Conservation (phyloP, 305 asterid species). For the Salvia sclarea region DNA sequence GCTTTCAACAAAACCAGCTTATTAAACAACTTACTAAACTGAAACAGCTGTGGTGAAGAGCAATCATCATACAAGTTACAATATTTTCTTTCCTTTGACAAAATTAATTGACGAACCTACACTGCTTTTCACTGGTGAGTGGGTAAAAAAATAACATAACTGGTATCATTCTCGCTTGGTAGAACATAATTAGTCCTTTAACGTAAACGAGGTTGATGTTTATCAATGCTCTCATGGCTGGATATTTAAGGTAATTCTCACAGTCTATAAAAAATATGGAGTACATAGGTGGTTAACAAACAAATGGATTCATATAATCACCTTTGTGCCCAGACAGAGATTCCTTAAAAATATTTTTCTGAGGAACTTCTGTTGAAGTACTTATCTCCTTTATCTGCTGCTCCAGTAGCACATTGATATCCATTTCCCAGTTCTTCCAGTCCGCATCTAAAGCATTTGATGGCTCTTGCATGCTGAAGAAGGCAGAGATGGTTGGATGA, state of each 20-base stretch:
- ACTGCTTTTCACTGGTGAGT: neutral
- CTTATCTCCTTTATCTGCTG: constrained; percentile 52
- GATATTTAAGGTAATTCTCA: constrained; percentile 17
- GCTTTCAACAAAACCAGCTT: constrained; percentile 12
- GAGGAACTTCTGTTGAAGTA: constrained; percentile 38
- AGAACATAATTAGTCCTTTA: constrained; percentile 12
- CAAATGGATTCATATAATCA: constrained; percentile 30
- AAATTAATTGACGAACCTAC: constrained; percentile 1
- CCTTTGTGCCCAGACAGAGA: constrained; percentile 38
- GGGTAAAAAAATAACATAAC: neutral
- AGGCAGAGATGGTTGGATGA: constrained; percentile 60
- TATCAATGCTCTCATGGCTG: constrained; percentile 22
- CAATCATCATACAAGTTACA: constrained; percentile 17
- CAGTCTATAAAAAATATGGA: neutral
- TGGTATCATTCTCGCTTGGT: neutral
- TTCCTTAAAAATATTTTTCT: constrained; percentile 25
- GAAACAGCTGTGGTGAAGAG: neutral
- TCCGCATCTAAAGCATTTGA: constrained; percentile 35
- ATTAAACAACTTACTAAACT: neutral
- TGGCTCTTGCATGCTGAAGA: constrained; percentile 44
- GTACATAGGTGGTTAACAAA: constrained; percentile 5
- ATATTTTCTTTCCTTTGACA: constrained; percentile 14
- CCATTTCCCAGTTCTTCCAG: constrained; percentile 38
- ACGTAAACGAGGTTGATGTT: constrained; percentile 12
- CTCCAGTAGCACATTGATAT: constrained; percentile 48